Evolutionary conservation across 768 basidiomycete species (phyloP), one percentile per base, ranked within the genome.

Genomic region (Pleurotus djamor): DNA sequence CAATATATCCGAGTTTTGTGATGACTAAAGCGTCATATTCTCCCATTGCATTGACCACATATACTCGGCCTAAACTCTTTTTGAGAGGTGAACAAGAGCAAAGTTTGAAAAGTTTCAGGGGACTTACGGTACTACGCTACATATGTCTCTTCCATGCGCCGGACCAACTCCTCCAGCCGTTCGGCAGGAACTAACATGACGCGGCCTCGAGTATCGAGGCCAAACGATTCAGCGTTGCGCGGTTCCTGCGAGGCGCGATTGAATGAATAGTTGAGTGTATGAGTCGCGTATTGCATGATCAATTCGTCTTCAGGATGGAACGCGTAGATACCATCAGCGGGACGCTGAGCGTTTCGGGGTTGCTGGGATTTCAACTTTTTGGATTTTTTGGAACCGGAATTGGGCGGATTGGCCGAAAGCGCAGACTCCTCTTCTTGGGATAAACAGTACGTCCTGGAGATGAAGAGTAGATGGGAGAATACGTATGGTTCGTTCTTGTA

Each of bases 231-330:
- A 55, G 76, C 76, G 37, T 86, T 83, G 28, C 89, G 76, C 10
- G 82, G 79, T 32, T 77, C 79, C 0, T 77, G 67, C 2, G 83
- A 77, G 28, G 79, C 71, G 3, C 81, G 74, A 45, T 82, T 79
- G 66, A 87, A 86, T 2, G 76, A 61, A 64, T 76, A 79, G 35
- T 86, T 83, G 52, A 86, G 65, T 1, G 79, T 70, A 59, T 83
- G 77, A 1, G 75, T 65, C 1, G 88, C 81, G 57, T 79, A 70
- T 84, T 90, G 65, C 58, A 82, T 79, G 54, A 94, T 85, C 44
- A 77, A 77, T 44, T 88, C 87, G 70, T 97, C 95, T 69, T 97
- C 96, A 0, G 90, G 87, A 67, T 97, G 94, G 74, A 92, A 96
- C 2, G 85, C 74, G 66, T 87, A 90, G 4, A 85, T 75, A 0